Conservation (phyloP, 2,329 filamentous ascomycete species). For the Beauveria varroae region DNA sequence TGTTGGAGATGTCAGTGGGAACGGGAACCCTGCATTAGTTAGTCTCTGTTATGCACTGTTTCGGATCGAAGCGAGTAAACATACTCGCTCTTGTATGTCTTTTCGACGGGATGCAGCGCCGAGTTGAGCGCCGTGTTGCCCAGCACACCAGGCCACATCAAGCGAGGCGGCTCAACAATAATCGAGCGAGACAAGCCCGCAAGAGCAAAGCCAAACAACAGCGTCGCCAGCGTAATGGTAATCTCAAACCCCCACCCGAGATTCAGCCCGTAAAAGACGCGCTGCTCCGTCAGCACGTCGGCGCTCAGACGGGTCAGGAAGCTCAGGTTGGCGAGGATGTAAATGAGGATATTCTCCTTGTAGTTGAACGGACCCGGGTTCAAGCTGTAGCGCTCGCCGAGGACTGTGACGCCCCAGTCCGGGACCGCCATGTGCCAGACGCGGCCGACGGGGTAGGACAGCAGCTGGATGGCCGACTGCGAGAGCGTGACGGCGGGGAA, state of each 20-base stretch:
- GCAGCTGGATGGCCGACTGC: slow-evolving; percentile 31
- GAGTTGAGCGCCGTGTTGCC: slow-evolving; percentile 39
- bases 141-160: slow-evolving; percentile 47
- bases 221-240: slow-evolving; percentile 38
- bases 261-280: slow-evolving; percentile 35
- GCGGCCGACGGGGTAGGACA: slow-evolving; percentile 36
- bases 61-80: background rate
- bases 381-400: slow-evolving; percentile 21
- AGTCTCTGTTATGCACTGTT: background rate
- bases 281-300: slow-evolving; percentile 27
- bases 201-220: slow-evolving; percentile 44
- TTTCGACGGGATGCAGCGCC: slow-evolving; percentile 32
- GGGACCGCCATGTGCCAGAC: slow-evolving; percentile 26
- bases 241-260: slow-evolving; percentile 42
- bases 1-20: slow-evolving; percentile 11
- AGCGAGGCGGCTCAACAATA: slow-evolving; percentile 37
- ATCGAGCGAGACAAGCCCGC: slow-evolving; percentile 37
- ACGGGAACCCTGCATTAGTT: background rate
- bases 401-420: slow-evolving; percentile 22
- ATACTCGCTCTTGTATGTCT: slow-evolving; percentile 17
- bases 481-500: slow-evolving; percentile 26
- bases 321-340: slow-evolving; percentile 48
- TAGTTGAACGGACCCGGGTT: slow-evolving; percentile 34
- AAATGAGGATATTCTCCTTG: slow-evolving; percentile 46
- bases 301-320: slow-evolving; percentile 31